A percentile compares a stretch with the other conserved stretches of the same genome.
These are phyloP conservation scores for Debaryomyces maramus DNA, from an alignment of 805 yeast genomes.

Conservation along the genomic window DNA sequence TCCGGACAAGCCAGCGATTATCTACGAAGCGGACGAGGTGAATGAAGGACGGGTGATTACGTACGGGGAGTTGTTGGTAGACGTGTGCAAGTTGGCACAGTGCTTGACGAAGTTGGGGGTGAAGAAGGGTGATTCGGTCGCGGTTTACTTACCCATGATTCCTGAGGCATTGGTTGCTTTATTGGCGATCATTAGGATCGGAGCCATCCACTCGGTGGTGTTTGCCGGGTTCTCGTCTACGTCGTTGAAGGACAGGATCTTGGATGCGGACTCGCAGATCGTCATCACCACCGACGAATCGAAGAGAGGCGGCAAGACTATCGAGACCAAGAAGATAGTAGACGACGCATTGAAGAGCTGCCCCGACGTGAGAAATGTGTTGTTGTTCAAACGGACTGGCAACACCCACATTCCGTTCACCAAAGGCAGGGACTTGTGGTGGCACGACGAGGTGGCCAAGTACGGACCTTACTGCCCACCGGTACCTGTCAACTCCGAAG, in stretches of 20 bases:
- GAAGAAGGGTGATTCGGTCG: slow-evolving; percentile 92
- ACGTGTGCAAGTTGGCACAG: slow-evolving; percentile 85
- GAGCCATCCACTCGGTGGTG: slow-evolving; percentile 94
- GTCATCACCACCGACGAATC: slow-evolving; percentile 95
- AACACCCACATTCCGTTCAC: slow-evolving; percentile 67
- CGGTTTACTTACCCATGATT: slow-evolving; percentile 95
- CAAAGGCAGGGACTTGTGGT: slow-evolving; percentile 85
- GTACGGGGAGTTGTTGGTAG: slow-evolving; percentile 80
- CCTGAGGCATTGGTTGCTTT: slow-evolving; percentile 95
- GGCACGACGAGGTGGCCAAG: slow-evolving; percentile 87
- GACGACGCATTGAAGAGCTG: slow-evolving; percentile 86
- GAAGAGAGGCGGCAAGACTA: slow-evolving; percentile 91
- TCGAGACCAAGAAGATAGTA: slow-evolving; percentile 89
- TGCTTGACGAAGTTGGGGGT: slow-evolving; percentile 84
- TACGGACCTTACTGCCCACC: slow-evolving; percentile 87
- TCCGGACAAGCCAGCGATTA: slow-evolving; percentile 81
- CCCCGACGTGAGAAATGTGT: slow-evolving; percentile 75
- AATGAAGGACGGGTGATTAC: slow-evolving; percentile 71
- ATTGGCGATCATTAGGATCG: slow-evolving; percentile 89
- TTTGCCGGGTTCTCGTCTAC: slow-evolving; percentile 97
- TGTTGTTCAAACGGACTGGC: slow-evolving; percentile 89
- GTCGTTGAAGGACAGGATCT: slow-evolving; percentile 85
- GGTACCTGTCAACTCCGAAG: slow-evolving; percentile 84
- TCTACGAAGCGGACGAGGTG: slow-evolving; percentile 94
- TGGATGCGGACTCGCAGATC: slow-evolving; percentile 81